Conservation (phyloP, 2,329 filamentous ascomycete genomes). For the Apiospora sp. region DNA sequence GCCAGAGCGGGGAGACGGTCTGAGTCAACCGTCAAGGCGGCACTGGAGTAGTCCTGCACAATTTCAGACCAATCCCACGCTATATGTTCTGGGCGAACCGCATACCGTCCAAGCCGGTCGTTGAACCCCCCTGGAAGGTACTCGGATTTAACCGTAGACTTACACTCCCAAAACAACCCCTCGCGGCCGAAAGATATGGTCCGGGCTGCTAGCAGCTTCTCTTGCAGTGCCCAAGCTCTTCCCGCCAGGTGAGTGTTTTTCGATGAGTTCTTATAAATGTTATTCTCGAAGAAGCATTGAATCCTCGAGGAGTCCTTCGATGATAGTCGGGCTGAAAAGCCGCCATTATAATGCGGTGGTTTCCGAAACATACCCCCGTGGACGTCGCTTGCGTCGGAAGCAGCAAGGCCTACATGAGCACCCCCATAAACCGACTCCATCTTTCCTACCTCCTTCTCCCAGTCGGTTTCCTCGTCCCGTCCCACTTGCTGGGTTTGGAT, state of each 20-base stretch:
- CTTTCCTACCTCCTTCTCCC: neutral
- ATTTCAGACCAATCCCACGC: neutral
- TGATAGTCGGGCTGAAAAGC: neutral
- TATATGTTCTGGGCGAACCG: neutral
- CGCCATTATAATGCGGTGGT: neutral
- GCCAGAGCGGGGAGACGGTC: neutral
- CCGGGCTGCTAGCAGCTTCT: neutral
- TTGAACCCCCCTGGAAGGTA: neutral
- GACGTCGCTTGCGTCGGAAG: neutral
- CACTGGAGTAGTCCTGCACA: neutral
- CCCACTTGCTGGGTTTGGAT: neutral
- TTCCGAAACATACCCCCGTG: neutral
- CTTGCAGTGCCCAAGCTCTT: neutral
- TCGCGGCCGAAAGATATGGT: neutral
- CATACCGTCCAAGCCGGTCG: neutral
- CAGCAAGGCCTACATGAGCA: neutral
- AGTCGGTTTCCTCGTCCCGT: neutral
- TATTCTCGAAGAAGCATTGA: no score
- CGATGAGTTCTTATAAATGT: no score
- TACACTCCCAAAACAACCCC: neutral
- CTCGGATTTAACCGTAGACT: neutral
- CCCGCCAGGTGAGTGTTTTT: neutral
- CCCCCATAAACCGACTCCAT: neutral
- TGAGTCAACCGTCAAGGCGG: neutral
- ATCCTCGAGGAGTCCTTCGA: no score